These are phyloP conservation scores for Ilyonectria robusta DNA, from an alignment of 2,329 filamentous ascomycete genomes.

Conservation along the genomic window DNA sequence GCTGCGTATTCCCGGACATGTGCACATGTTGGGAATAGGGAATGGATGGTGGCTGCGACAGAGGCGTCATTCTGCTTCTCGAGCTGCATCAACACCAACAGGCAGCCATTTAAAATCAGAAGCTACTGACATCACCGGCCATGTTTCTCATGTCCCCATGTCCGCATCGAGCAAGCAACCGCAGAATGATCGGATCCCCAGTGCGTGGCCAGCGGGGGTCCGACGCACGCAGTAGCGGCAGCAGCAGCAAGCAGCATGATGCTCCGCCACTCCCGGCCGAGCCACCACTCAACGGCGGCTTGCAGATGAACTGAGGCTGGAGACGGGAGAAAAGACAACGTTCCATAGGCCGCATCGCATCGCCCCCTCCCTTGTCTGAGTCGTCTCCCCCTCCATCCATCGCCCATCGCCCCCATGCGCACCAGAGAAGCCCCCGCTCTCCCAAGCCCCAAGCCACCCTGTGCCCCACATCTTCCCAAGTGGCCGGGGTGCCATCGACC, in stretches of 20 bases:
- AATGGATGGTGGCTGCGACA: too few relatives aligned
- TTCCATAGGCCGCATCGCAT: background rate
- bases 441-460: constrained; percentile 26
- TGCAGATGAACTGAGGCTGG: constrained; percentile 21
- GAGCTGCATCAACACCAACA: too few relatives aligned
- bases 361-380: background rate
- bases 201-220: constrained; percentile 17
- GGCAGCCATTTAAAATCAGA: too few relatives aligned
- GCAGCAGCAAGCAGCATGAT: background rate
- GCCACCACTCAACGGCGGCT: constrained; percentile 24
- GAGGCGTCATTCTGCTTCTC: too few relatives aligned
- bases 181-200: constrained; percentile 26
- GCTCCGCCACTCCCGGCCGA: constrained; percentile 45
- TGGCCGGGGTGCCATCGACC: constrained; percentile 29
- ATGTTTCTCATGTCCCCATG: too few relatives aligned
- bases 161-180: background rate
- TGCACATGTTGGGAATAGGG: too few relatives aligned
- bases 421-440: background rate
- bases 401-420: background rate
- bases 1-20: background rate
- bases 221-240: constrained; percentile 8
- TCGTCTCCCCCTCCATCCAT: background rate
- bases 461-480: constrained; percentile 36
- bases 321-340: constrained; percentile 1
- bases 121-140: too few relatives aligned